Evolutionary conservation across 148 eudicot genomes (phyloP).

Genomic region (Selenicereus undatus): DNA sequence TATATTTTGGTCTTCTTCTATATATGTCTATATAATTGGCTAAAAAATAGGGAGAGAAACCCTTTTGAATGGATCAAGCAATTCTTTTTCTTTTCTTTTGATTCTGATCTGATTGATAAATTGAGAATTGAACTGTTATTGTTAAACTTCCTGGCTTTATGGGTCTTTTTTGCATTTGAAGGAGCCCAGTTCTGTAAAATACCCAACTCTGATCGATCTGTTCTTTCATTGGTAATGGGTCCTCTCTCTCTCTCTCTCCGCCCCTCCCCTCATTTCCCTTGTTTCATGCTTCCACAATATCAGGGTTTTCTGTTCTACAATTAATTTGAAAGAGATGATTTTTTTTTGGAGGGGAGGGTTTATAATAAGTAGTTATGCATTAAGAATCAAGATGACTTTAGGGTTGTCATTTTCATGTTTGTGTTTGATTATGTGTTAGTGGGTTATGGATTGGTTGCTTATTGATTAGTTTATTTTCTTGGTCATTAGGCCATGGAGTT

Average conservation of each 20-base stretch:
- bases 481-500: neutral
- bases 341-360: neutral
- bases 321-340: neutral
- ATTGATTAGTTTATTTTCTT: neutral
- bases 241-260: neutral
- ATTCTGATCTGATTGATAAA: neutral
- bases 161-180: neutral
- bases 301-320: neutral
- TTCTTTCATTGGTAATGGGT: conserved; percentile 17
- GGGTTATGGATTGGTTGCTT: neutral
- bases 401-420: neutral
- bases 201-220: neutral
- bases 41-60: neutral
- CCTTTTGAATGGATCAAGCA: neutral
- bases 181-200: conserved; percentile 21
- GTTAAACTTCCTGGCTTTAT: neutral
- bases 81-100: neutral
- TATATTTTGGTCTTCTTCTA: neutral
- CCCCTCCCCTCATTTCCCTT: neutral
- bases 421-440: neutral
- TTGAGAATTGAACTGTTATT: neutral
- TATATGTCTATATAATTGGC: neutral
- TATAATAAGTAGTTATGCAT: neutral
- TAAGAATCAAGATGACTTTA: neutral
- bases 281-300: too few relatives aligned